These are phyloP conservation scores for Fonsecaea multimorphosa DNA, from an alignment of 2,329 filamentous ascomycete species.

Conservation along the genomic window DNA sequence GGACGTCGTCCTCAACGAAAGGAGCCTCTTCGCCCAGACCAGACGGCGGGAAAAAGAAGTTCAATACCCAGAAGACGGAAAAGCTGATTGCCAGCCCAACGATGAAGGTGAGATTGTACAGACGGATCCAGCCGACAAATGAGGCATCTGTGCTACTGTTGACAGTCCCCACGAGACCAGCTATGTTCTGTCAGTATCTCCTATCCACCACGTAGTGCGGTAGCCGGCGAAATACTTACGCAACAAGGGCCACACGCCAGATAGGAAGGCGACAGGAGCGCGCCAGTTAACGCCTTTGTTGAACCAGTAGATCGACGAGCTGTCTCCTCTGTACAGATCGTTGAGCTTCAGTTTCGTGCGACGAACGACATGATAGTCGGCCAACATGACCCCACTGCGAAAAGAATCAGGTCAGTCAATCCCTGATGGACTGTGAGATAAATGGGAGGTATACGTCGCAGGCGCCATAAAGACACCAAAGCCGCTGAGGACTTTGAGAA, in stretches of 20 bases:
- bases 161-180: slow-evolving; percentile 38
- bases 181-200: slow-evolving; percentile 22
- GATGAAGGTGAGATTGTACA: slow-evolving; percentile 41
- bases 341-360: slow-evolving; percentile 48
- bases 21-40: slow-evolving; percentile 37
- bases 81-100: slow-evolving; percentile 39
- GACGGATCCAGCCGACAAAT: slow-evolving; percentile 35
- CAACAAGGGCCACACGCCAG: slow-evolving; percentile 31
- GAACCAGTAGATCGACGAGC: slow-evolving; percentile 49
- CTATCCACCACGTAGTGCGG: not conserved
- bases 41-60: slow-evolving; percentile 34
- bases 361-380: slow-evolving; percentile 55
- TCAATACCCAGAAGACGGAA: slow-evolving; percentile 29
- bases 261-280: slow-evolving; percentile 45
- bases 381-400: slow-evolving; percentile 50
- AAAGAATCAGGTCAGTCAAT: slow-evolving; percentile 6
- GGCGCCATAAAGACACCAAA: slow-evolving; percentile 57
- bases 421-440: not conserved
- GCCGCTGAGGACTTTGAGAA: slow-evolving; percentile 47
- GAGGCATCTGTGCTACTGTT: slow-evolving; percentile 28
- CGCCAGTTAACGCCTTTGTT: slow-evolving; percentile 53
- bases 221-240: slow-evolving; percentile 21
- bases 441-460: slow-evolving; percentile 42
- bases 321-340: slow-evolving; percentile 48
- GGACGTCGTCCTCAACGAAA: slow-evolving; percentile 32